Conservation (phyloP, 352 stramenopile genomes). For the Paralagenidium karlingii region DNA sequence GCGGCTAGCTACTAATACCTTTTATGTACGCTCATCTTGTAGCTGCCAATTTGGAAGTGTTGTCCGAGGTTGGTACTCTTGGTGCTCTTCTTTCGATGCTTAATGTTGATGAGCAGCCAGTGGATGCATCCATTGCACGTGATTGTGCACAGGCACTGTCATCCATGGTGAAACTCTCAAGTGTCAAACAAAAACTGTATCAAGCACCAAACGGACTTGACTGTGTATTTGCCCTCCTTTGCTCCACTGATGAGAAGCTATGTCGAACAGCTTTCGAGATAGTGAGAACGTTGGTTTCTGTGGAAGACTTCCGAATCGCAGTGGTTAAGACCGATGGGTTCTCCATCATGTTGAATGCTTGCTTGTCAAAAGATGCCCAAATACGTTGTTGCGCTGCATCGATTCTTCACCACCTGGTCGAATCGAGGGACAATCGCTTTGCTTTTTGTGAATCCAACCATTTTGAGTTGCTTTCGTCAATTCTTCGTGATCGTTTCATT, state of each 20-base stretch:
- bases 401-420: conserved; percentile 45
- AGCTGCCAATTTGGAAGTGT: conserved; percentile 54
- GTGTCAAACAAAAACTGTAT: conserved; percentile 47
- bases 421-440: conserved; percentile 34
- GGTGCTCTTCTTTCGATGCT: conserved; percentile 69
- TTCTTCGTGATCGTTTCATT: conserved; percentile 56
- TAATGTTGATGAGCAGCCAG: conserved; percentile 23
- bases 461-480: conserved; percentile 27
- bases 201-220: conserved; percentile 50
- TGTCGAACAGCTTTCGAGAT: conserved; percentile 40
- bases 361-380: conserved; percentile 35
- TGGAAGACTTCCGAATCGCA: conserved; percentile 40
- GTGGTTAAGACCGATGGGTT: conserved; percentile 59
- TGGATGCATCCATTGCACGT: conserved; percentile 44
- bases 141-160: conserved; percentile 53
- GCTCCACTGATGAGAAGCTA: conserved; percentile 32
- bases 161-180: conserved; percentile 33
- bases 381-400: conserved; percentile 34
- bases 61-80: conserved; percentile 54
- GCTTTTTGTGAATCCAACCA: conserved; percentile 50
- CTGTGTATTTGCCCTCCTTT: conserved; percentile 51
- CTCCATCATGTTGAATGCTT: conserved; percentile 44
- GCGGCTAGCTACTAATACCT: neutral
- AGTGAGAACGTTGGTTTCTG: conserved; percentile 38
- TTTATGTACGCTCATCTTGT: neutral